Evolutionary conservation across 768 basidiomycete species (phyloP), one percentile per base, ranked within the genome.

Genomic region (Royoungia palumana): DNA sequence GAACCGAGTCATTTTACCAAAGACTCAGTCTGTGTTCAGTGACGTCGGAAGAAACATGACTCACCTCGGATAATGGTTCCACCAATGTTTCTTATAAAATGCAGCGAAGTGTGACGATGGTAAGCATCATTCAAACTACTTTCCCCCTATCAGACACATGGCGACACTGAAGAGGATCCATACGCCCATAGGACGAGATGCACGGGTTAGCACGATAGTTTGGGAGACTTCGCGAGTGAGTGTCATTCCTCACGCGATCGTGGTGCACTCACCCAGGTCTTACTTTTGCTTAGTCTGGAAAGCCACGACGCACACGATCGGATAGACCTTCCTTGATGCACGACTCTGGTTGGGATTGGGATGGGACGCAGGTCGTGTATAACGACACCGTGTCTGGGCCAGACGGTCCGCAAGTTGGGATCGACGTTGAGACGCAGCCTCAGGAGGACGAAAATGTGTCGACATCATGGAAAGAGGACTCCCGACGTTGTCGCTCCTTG

Each of bases 341-440:
- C 4, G 62, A 63, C 30, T 35, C 38, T 13, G 59, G 54, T 27
- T 63, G 61, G 59, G 56, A 64, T 25, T 64, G 62, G 61, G 62
- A 64, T 12, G 59, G 53, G 37, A 42, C 35, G 11, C 53, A 27
- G 21, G 10, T 64, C 37, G 14, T 49, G 17, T 45, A 53, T 35
- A 28, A 16, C 6, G 46, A 45, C 19, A 37, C 35, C 7, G 20
- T 16, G 8, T 6, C 22, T 30, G 8, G 27, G 32, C n/a, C 35
- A 0, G 36, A 53, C 5, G 17, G 28, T 24, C 51, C 46, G 16
- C 52, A 46, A 16, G 11, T 28, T 28, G 28, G 28, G 28, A 12
- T 28, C 6, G 28, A 28, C 28, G 5, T 6, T 14, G 41, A 46
- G 36, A 38, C 19, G 8, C 35, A 46, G 12, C 10, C 12, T 11